Evolutionary conservation across 805 yeast genomes (phyloP), one percentile per base, ranked within the genome.

Genomic region (Wickerhamomyces canadensis): DNA sequence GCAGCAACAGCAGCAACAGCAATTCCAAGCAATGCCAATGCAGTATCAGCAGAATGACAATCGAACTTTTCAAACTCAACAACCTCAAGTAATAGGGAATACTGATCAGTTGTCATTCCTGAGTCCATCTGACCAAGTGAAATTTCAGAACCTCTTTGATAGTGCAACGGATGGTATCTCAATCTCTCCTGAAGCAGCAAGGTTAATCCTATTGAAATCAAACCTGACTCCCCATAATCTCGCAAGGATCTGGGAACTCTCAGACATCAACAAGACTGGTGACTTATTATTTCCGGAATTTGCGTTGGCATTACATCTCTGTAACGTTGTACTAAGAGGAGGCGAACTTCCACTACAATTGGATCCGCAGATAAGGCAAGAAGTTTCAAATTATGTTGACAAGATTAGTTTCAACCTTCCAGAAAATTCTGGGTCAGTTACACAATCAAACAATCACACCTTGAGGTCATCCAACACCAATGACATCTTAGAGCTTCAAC

Each of bases 251-350:
- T 91, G 98, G 98, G 79, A 83, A 19, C 67, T 91, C 43, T 74
- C 95, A 14, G 98, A 91, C 55, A 84, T 95, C 2, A 84, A 80
- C 50, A 82, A 76, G 51, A 79, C 93, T 12, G 98, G 98, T 2
- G 72, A 78, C 37, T 71, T 91, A 40, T 62, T 91, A 47, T 91
- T 89, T 55, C 98, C 98, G 1, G 97, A 91, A 58, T 91, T 91
- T 67, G 95, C 95, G 13, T 68, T 91, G 47, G 94, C 96, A 14
- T 76, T 91, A 68, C 91, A 88, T 59, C 68, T 91, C 44, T 87
- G 96, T 57, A 83, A 85, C 48, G 60, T 76, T 51, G 81, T 81
- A 0, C 67, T 85, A 45, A 78, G 78, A 51, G 96, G 96, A 21
- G 84, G 81, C 43, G 67, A 81, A 4, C 67, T 89, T 41, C 97